Base-by-base conservation (phyloP, 2,329 filamentous ascomycete genomes). In the Neopestalotiopsis sp. region DNA sequence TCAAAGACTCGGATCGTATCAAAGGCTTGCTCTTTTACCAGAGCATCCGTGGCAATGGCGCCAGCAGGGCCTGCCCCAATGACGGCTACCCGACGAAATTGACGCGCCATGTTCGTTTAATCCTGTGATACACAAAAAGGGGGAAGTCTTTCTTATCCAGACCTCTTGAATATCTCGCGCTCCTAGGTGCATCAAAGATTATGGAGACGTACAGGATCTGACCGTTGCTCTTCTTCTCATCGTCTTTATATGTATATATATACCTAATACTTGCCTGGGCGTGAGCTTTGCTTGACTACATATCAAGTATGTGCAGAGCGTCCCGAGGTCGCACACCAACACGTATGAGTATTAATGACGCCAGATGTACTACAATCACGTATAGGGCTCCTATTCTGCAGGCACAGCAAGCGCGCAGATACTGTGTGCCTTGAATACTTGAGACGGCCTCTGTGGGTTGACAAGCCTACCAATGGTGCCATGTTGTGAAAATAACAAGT, bases 1-100 rank as follows among this genome's bases (percentile, higher is more conserved):
- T 90, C 88, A 74, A 90, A 90, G 0, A 90, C 86, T 24, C 84
- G 82, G 68, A 90, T 85, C 1, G 80, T 77, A 63, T 89, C 84
- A 71, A 90, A 90, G 2, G 78, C 75, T 67, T 86, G 80, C 75
- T 90, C 88, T 74, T 86, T 83, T 20, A 82, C 83, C 57, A 90
- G 75, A 3, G 88, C 87, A 78, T 90, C 87, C 3, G 88, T 83
- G 0, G 86, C 78, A 69, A 89, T 89, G 20, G 86, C 86, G 1
- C 88, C 88, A 0, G 86, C 81, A 1, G 88, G 88, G 1, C 88
- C 88, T 1, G 87, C 83, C 12, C 88, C 88, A 70, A 90, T 87
- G 3, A 90, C 82, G 42, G 88, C 88, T 6, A 90, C 83, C 14
- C 78, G 71, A n/a, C 72, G 72, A 40, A 68, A 67, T 30, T 69